A percentile compares a stretch with the other conserved stretches of the same genome.
Conservation (phyloP, 495 filamentous ascomycete genomes). For the Lasiosphaeris hirsuta region DNA sequence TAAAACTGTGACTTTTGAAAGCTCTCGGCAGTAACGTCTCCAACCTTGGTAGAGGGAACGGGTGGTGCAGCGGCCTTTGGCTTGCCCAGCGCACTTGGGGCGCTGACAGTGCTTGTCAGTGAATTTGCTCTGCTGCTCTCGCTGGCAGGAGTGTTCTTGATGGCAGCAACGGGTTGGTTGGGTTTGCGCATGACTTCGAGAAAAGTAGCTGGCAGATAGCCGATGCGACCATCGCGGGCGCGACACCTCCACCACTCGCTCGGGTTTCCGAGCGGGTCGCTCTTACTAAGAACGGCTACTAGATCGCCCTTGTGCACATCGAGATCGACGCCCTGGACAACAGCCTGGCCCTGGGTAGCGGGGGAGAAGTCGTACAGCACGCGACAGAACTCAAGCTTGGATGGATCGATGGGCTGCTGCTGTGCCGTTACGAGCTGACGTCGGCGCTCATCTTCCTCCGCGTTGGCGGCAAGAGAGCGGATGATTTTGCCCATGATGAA, state of each 20-base stretch:
- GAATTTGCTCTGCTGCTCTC: constrained; percentile 49
- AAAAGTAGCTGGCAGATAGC: constrained; percentile 87
- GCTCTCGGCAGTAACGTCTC: constrained; percentile 73
- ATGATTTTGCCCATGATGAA: constrained; percentile 97
- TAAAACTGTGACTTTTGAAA: constrained; percentile 91
- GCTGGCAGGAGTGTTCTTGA: constrained; percentile 55
- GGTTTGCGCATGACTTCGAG: constrained; percentile 74
- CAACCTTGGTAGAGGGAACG: constrained; percentile 57
- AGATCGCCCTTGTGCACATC: constrained; percentile 93
- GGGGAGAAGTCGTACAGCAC: constrained; percentile 92
- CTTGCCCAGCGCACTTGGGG: constrained; percentile 35
- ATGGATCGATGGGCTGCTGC: constrained; percentile 66
- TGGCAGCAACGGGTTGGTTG: constrained; percentile 41
- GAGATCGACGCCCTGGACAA: constrained; percentile 74
- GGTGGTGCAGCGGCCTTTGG: constrained; percentile 42
- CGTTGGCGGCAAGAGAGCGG: constrained; percentile 71
- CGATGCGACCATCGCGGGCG: constrained; percentile 84
- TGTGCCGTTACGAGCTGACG: constrained; percentile 45
- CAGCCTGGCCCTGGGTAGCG: constrained; percentile 53
- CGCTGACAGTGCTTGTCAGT: constrained; percentile 39
- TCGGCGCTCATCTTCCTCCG: constrained; percentile 71
- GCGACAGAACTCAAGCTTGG: constrained; percentile 91
- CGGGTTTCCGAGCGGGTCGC: constrained; percentile 85
- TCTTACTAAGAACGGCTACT: constrained; percentile 90
- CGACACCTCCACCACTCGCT: constrained; percentile 97